Evolutionary conservation across 768 basidiomycete species (phyloP), one percentile per base, ranked within the genome.

Genomic region (Atractiella rhizophila): DNA sequence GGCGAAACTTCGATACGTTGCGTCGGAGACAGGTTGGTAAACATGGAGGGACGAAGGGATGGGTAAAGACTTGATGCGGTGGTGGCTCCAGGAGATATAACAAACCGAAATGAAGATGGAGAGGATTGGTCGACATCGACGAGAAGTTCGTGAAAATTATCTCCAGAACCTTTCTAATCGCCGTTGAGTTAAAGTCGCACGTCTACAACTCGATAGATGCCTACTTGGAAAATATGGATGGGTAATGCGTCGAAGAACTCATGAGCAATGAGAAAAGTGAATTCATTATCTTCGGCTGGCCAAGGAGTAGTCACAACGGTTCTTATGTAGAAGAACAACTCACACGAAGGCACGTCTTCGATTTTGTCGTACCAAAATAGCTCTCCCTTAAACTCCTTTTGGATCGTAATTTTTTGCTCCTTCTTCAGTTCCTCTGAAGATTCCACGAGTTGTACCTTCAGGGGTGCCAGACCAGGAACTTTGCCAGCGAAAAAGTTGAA

Each of bases 241-340:
- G 91, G 88, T 32, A 98, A 64, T 0, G 86, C 86, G 56, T 96
- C 91, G 47, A 98, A 96, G 60, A 96, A 88, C 54, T 96, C 91
- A 58, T 98, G 86, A 0, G 91, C 91, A 13, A 94, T 62, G 19
- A 91, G 57, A 64, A 91, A 71, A 0, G 83, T 85, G 57, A 73
- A 94, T 29, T 54, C 59, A 39, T 62, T 59, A 9, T 40, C 36
- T 35, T 51, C 56, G 51, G 37, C 39, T 39, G 26, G 41, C 37
- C 2, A 25, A 7, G 0, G 13, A 24, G 15, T 13, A 16, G 27
- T 13, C 5, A 34, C n/a, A 16, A 21, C 28, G 18, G 40, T 24
- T 23, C 39, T 31, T 24, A 21, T 10, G 39, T 15, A 11, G 3
- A 13, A 26, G 11, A 21, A 37, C 10, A 43, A 44, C 57, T 51